Evolutionary conservation across 106 monocot genomes (phyloP).

Genomic region (Triglochin maritima): DNA sequence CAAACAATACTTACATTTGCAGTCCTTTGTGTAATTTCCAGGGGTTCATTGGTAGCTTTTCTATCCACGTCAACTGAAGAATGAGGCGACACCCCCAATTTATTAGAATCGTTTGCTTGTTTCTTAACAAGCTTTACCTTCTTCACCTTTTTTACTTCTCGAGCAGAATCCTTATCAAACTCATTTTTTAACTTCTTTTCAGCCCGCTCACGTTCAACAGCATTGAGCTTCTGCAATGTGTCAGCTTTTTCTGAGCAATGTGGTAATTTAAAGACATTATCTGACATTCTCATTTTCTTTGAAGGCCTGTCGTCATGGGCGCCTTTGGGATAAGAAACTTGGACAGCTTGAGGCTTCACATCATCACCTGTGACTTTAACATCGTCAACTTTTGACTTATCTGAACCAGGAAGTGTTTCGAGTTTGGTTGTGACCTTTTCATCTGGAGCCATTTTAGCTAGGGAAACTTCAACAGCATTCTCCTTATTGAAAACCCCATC

Average conservation of each 20-base stretch:
- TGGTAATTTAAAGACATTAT: background rate
- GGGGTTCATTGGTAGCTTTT: background rate
- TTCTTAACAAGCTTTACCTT: background rate
- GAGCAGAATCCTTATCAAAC: background rate
- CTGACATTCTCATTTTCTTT: slow-evolving; percentile 7
- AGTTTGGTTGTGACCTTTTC: background rate
- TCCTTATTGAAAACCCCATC: background rate
- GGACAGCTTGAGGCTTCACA: background rate
- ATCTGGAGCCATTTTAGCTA: background rate
- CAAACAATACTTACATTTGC: background rate
- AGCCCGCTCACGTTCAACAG: background rate
- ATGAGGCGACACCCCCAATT: background rate
- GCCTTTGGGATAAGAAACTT: background rate
- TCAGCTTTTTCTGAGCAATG: too few species aligned
- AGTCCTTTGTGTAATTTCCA: background rate
- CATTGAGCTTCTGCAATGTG: too few species aligned
- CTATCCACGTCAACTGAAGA: background rate
- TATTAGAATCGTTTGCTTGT: background rate
- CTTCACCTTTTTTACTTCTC: background rate
- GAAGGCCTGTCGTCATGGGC: background rate
- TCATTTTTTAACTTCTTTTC: too few species aligned
- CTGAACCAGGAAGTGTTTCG: background rate
- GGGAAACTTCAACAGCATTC: background rate
- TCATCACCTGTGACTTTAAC: background rate
- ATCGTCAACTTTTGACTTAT: background rate